phyloP scores from a whole-genome alignment of 176 grass and related monocot species.

The Miscanthus lutarioriparius region DNA sequence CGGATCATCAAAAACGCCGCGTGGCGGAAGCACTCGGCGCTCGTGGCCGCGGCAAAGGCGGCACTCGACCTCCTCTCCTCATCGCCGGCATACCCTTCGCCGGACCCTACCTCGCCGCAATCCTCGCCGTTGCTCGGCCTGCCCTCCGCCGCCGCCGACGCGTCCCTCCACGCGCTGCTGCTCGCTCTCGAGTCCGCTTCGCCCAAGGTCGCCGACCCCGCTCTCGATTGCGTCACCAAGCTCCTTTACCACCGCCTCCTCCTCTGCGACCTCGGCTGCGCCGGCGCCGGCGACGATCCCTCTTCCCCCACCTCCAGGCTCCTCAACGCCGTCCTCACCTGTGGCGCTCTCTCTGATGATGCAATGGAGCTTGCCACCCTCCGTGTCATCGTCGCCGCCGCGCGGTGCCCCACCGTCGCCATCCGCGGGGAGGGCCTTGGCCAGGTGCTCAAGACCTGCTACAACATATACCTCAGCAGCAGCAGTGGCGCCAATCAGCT shows the following conservation, averaged over 20 bases:
- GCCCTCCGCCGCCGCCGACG: conserved; percentile 31
- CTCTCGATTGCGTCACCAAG: conserved; percentile 74
- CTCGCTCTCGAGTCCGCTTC: conserved; percentile 69
- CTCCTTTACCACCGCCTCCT: conserved; percentile 78
- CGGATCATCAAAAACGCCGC: conserved; percentile 93
- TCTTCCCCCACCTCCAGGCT: conserved; percentile 49
- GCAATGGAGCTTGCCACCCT: conserved; percentile 75
- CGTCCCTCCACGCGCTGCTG: conserved; percentile 44
- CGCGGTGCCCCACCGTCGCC: conserved; percentile 59
- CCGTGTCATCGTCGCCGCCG: conserved; percentile 64
- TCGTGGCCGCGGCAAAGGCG: conserved; percentile 73
- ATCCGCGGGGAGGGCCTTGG: conserved; percentile 77
- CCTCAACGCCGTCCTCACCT: conserved; percentile 54
- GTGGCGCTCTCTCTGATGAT: conserved; percentile 52
- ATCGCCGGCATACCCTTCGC: conserved; percentile 34
- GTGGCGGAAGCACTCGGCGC: conserved; percentile 80
- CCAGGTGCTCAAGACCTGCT: conserved; percentile 83
- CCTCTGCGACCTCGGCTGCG: conserved; percentile 59
- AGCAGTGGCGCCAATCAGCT: conserved; percentile 76
- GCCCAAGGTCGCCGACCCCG: conserved; percentile 74
- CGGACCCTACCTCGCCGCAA: conserved; percentile 43
- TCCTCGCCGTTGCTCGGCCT: conserved; percentile 57
- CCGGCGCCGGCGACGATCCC: conserved; percentile 22
- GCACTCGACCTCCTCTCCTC: conserved; percentile 73
- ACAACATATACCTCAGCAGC: conserved; percentile 89